Evolutionary conservation across 208 protist species (phyloP), one percentile per base, ranked within the genome.

Genomic region (Crithidia expoeki): DNA sequence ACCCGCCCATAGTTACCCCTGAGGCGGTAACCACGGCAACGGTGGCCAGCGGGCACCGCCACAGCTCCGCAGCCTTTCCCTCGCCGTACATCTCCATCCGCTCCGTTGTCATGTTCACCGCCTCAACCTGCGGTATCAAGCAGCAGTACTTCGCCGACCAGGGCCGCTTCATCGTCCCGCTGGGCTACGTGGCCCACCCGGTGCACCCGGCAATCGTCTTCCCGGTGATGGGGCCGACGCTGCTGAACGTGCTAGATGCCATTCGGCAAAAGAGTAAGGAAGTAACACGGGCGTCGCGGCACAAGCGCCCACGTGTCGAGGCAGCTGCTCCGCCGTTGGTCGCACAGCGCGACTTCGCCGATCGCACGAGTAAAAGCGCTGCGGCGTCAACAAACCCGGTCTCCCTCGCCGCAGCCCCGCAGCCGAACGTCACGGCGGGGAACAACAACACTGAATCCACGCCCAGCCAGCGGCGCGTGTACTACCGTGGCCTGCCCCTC

Each of bases 191-290:
- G 44, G 79, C 79, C 11, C 89, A 95, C 65, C 81, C 81, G 32
- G 52, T 85, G 21, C 89, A 95, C 72, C 83, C 86, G 21, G 89
- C 86, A 23, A 85, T 95, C 58, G 77, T 93, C 4, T 83, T 88
- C 34, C 89, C 89, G 16, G 74, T 88, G 28, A 80, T 95, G 70
- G 89, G 89, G 4, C 66, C 79, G n/a, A 89, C 86, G 16, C 74
- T 92, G 34, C 77, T 93, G 16, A 76, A 89, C 62, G 74, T 85
- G 32, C 42, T 91, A 30, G 68, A 77, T 19, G 38, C 53, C n/a
- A 82, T 91, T n/a, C 80, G 80, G 49, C 70, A 76, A 52, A 72
- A 51, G 56, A 81, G 77, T 52, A 74, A 70, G 27, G 79, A 78
- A 34, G 61, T 80, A 25, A 67, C 72, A 16, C 62, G 57, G 28